These are phyloP conservation scores for Pythium myriotylum DNA, from an alignment of 352 stramenopile species.

Conservation along the genomic window DNA sequence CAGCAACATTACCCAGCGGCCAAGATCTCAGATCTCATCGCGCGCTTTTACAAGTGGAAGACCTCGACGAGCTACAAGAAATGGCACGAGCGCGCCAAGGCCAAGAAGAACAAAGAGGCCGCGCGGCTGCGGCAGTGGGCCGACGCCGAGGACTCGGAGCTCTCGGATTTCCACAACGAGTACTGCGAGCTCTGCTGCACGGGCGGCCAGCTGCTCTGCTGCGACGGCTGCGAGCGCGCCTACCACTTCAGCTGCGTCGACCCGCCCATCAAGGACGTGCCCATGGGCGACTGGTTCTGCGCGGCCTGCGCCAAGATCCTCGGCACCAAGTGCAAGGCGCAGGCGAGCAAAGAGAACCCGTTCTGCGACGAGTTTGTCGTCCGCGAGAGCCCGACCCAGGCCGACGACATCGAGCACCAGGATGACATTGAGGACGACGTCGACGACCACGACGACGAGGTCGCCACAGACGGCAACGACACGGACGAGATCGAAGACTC, in stretches of 20 bases:
- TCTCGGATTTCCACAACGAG: conserved; percentile 58
- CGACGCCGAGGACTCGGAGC: conserved; percentile 41
- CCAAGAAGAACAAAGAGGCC: conserved; percentile 48
- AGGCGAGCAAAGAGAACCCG: conserved; percentile 32
- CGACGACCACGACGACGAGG: conserved; percentile 22
- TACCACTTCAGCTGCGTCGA: conserved; percentile 78
- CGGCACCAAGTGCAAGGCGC: conserved; percentile 16
- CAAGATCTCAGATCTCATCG: conserved; percentile 50
- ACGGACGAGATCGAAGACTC: conserved; percentile 27
- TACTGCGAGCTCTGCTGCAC: conserved; percentile 71
- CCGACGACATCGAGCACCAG: neutral
- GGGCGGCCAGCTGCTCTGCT: conserved; percentile 64
- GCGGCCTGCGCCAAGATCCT: conserved; percentile 36
- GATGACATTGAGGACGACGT: neutral
- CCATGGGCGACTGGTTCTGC: conserved; percentile 69
- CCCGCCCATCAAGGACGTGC: conserved; percentile 57
- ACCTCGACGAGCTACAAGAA: conserved; percentile 47
- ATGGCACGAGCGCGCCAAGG: conserved; percentile 45
- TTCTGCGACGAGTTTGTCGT: conserved; percentile 31
- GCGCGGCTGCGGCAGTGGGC: conserved; percentile 46
- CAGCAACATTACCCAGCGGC: conserved; percentile 48
- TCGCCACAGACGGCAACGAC: conserved; percentile 26
- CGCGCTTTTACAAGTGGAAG: conserved; percentile 76
- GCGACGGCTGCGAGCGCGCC: conserved; percentile 66
- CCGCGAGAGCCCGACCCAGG: neutral